Evolutionary conservation across 1,284 basidiomycete genomes (phyloP).

Genomic region (Marasmius fiardii): DNA sequence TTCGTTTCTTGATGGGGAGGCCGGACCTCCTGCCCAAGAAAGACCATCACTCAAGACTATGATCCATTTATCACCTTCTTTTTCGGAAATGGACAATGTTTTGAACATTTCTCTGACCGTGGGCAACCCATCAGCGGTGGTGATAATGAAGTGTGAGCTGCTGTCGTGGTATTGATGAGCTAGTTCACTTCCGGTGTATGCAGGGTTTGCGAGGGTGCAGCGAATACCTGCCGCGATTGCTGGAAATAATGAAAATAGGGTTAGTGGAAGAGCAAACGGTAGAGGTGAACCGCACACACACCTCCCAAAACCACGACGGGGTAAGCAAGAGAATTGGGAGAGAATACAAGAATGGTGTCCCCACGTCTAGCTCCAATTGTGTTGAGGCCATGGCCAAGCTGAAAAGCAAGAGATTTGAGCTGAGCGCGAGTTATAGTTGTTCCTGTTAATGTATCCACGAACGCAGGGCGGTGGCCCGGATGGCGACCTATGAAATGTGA

Average conservation of each 20-base stretch:
- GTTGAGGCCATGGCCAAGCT: slow-evolving; percentile 53
- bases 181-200: slow-evolving; percentile 42
- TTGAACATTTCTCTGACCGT: slow-evolving; percentile 43
- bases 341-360: slow-evolving; percentile 51
- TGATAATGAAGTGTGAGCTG: slow-evolving; percentile 49
- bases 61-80: slow-evolving; percentile 42
- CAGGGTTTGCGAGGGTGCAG: slow-evolving; percentile 43
- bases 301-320: slow-evolving; percentile 58
- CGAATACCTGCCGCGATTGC: slow-evolving; percentile 49
- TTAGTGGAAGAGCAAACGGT: not conserved
- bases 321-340: slow-evolving; percentile 63
- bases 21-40: slow-evolving; percentile 35
- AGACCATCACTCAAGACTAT: slow-evolving; percentile 41
- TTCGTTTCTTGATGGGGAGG: slow-evolving; percentile 27
- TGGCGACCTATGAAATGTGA: slow-evolving; percentile 38
- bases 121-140: slow-evolving; percentile 46
- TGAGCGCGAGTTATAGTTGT: slow-evolving; percentile 52
- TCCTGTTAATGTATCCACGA: slow-evolving; percentile 64
- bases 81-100: slow-evolving; percentile 31
- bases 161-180: slow-evolving; percentile 53
- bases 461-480: slow-evolving; percentile 46
- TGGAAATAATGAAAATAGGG: not conserved
- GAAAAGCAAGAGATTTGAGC: slow-evolving; percentile 51
- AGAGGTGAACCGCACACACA: slow-evolving; percentile 17
- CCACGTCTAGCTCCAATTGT: slow-evolving; percentile 32